Evolutionary conservation across 257 asterid species (phyloP), one percentile per base, ranked within the genome.

Genomic region (Oldenlandia corymbosa): DNA sequence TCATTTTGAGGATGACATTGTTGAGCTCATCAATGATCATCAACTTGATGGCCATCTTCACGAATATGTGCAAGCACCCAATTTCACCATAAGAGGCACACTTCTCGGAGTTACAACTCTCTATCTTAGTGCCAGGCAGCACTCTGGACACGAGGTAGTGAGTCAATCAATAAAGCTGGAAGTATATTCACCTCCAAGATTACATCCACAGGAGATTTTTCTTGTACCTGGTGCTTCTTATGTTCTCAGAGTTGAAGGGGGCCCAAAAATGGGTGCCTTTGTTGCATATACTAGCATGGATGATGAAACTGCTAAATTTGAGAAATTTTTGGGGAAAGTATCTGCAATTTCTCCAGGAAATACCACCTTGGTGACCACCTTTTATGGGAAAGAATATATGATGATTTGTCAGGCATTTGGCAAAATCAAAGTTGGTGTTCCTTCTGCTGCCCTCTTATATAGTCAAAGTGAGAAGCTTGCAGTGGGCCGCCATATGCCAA

Each of bases 151-250:
- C 64, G 87, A 79, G 71, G 68, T 91, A 62, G 60, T 66, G 62
- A 91, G 96, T 74, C 88, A 80, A 64, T 71, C 78, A 27, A 75
- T 91, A 30, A 81, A 74, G 69, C 81, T 91, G 48, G 96, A 91
- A 79, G 94, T 91, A 41, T 91, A 86, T 81, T 86, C 85, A 42
- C 87, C 88, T 60, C 95, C 96, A 56, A 84, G 72, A 60, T 53
- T 91, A 45, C 78, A 83, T 71, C 96, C 98, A 56, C 49, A 76
- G 47, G 79, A 84, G 62, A 76, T 86, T 72, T 88, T 88, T 76
- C 90, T 91, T 42, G 95, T 86, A 37, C 98, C 96, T 10, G 98
- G 98, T 49, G 90, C 94, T 64, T 86, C 95, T 24, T 88, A 81
- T 65, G 85, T 81, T 71, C 78, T 91, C 65, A 68, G 83, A 53